Conservation (phyloP, 495 filamentous ascomycete genomes). For the Lasiosphaeria miniovina region DNA sequence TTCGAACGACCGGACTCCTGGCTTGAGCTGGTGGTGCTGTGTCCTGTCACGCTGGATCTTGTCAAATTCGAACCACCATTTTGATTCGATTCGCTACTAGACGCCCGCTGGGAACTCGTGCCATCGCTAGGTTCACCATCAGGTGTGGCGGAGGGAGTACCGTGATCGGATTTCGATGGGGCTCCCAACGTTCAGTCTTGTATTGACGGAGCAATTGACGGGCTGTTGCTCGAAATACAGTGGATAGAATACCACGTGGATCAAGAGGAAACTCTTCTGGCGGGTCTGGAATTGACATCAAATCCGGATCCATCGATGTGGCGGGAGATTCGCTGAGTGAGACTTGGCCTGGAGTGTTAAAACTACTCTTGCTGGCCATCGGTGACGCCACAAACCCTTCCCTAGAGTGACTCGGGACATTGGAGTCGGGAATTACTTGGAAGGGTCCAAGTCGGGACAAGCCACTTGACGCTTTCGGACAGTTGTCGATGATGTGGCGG, state of each 20-base stretch:
- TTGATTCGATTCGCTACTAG: neutral
- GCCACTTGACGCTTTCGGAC: no score
- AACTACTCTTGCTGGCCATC: neutral
- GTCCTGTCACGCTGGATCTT: neutral
- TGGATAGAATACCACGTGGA: neutral
- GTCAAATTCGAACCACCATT: neutral
- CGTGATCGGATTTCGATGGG: neutral
- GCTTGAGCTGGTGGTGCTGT: neutral
- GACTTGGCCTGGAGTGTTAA: neutral
- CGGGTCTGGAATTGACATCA: conserved; percentile 11
- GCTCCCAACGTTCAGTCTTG: neutral
- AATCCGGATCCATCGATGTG: conserved; percentile 7
- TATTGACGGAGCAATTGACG: neutral
- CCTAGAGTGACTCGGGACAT: no score
- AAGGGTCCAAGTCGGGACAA: no score
- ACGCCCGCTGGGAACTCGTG: neutral
- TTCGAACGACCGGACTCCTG: neutral
- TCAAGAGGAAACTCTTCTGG: neutral
- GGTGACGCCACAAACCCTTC: neutral
- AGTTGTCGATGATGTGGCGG: conserved; percentile 9
- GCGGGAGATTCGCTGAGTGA: conserved; percentile 1
- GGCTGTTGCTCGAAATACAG: neutral
- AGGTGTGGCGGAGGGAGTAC: neutral
- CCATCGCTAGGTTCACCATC: neutral
- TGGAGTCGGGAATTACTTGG: no score